Percentiles rank a stretch among this genome's conserved stretches.
Evolutionary conservation across 73 alveolate genomes (phyloP).

Genomic region (Symbiodinium natans): DNA sequence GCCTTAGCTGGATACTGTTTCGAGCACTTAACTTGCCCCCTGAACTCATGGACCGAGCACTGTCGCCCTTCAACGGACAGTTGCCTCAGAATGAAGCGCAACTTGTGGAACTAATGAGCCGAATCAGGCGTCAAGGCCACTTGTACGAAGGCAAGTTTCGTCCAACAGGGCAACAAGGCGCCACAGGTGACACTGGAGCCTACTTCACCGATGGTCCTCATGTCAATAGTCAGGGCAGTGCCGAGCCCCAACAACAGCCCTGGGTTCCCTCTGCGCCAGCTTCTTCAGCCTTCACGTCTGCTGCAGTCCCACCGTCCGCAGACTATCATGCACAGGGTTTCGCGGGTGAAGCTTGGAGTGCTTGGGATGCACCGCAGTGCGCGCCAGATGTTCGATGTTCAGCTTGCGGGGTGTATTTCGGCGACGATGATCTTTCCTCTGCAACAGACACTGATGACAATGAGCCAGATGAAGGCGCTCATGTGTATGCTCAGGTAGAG

Average conservation of each 20-base stretch:
- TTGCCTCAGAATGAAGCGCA: slow-evolving; percentile 8
- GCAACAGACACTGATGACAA: slow-evolving; percentile 4
- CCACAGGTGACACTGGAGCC: slow-evolving; percentile 30
- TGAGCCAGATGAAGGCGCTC: neutral
- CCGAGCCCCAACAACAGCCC: neutral
- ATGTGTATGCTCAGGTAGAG: neutral
- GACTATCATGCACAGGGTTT: neutral
- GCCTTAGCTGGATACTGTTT: neutral
- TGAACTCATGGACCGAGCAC: neutral
- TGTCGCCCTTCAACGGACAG: slow-evolving; percentile 17
- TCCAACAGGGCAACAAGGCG: neutral
- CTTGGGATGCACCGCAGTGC: neutral
- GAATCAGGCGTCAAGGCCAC: neutral
- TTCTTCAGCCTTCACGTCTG: neutral
- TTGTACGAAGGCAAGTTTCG: neutral
- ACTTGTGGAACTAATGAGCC: neutral
- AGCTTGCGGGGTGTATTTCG: slow-evolving; percentile 12
- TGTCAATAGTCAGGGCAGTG: neutral
- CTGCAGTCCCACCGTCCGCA: neutral
- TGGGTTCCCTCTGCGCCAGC: neutral
- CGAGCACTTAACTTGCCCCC: neutral
- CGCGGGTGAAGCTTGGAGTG: neutral
- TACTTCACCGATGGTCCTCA: neutral
- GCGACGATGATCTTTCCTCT: slow-evolving; percentile 1
- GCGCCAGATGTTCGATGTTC: neutral